Evolutionary conservation across 2,329 filamentous ascomycete species (phyloP), one percentile per base, ranked within the genome.

Genomic region (Fusarium paranaense): DNA sequence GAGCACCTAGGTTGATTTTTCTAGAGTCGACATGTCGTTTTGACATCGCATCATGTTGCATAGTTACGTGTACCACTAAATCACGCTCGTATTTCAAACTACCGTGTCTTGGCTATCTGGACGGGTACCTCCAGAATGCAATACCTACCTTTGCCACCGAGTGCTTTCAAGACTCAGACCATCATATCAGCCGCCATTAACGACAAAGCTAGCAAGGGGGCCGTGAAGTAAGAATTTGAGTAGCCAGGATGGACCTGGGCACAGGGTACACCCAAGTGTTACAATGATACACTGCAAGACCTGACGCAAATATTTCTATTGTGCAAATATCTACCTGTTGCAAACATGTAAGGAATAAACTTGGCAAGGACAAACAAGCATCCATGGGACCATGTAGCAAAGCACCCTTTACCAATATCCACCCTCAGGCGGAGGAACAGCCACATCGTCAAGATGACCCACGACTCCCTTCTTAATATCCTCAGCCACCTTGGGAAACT

Each of bases 401-500:
- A 38, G 16, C 37, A 9, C 16, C 37, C 37, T 32, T 65, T 30
- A 59, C 65, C 65, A 67, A 52, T 52, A 67, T 10, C 65, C 65
- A 1, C 60, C 65, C 18, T 37, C 52, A 18, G 65, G 65, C 5
- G 54, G 52, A 59, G 65, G 33, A 20, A 67, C 60, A 1, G 65
- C 65, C 4, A 67, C 65, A 32, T 67, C 42, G 35, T 67, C 54
- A 5, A 67, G 16, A 37, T 58, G 50, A 6, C 64, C 64, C 6
- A 32, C 45, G n/a, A 66, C 47, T 4, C 64, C 64, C 27, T 66
- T 66, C 64, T 54, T 67, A 11, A 64, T 64, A 10, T 64, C 60
- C 33, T 64, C 54, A 3, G 65, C 42, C 20, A 67, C 58, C 54
- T 64, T 67, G 3, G 65, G 65, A 32, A 64, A 67, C 52, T 67